Evolutionary conservation across 2,329 filamentous ascomycete genomes (phyloP), one percentile per base, ranked within the genome.

Genomic region (Stemphylium vesicarium): DNA sequence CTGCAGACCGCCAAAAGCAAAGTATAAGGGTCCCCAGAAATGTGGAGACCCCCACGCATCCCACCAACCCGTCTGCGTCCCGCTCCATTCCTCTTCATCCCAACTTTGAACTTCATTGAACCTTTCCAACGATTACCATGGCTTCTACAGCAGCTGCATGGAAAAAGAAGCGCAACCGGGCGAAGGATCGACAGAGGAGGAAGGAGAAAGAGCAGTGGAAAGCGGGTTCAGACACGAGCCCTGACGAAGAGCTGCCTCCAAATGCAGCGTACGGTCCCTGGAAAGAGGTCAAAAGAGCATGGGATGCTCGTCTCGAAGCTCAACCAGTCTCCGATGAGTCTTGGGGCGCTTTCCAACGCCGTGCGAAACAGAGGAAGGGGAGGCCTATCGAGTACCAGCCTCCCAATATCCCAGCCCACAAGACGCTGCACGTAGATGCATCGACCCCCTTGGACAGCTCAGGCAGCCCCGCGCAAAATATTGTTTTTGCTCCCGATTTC

Each of bases 221-320:
- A 35, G 50, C 36, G 4, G 42, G 43, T 4, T 53, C 50, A 29
- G 50, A 48, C 36, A 40, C 50, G 11, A 47, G 36, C 9, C 43
- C 43, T 24, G 50, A 53, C 10, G 42, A 41, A 32, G 43, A 42
- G 10, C 31, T 48, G 2, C 43, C 43, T 12, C 33, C 29, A n/a
- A 48, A 16, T n/a, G 36, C 32, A 18, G 11, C 38, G 5, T 53
- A 48, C 15, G 43, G 43, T 35, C 50, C 36, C 9, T 40, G 43
- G 31, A 29, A 40, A 9, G 43, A 53, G 29, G 12, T 29, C 15
- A 53, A 53, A 15, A 22, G 39, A 22, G 18, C 47, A 26, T 53
- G 29, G 29, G 50, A 48, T 41, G 26, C 50, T 1, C 43, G 43
- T 4, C 20, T 53, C 20, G 36, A 36, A n/a, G 29, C 18, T 41